Base-by-base conservation (phyloP, 108 stramenopile genomes). In the Cylindrotheca closterium region DNA sequence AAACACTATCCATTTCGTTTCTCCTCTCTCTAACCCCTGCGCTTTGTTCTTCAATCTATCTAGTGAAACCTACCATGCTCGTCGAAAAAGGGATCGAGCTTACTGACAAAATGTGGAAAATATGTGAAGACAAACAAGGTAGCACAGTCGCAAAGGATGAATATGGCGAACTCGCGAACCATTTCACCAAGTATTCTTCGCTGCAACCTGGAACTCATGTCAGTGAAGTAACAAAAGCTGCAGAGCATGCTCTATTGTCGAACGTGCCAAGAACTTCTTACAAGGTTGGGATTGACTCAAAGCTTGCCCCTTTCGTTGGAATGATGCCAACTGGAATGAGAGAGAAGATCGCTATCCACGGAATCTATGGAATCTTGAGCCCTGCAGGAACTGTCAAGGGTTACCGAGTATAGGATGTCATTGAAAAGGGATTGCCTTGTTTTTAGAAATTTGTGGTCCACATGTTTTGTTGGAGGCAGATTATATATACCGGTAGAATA, bases 11-110 rank as follows among this genome's bases (percentile, higher is more conserved):
- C n/a, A n/a, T n/a, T n/a, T n/a, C n/a, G n/a, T n/a, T n/a, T n/a
- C n/a, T n/a, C n/a, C n/a, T n/a, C n/a, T n/a, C n/a, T n/a, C n/a
- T n/a, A n/a, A n/a, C n/a, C n/a, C n/a, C n/a, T n/a, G n/a, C n/a
- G n/a, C n/a, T n/a, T n/a, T n/a, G n/a, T n/a, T n/a, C n/a, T n/a
- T n/a, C n/a, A n/a, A 42, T 42, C 15, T 7, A 15, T 10, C 65
- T 73, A 62, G 77, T 78, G 59, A 78, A 78, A 54, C 77, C 77
- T 3, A 78, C 77, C 1, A 57, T 69, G 72, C 68, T 78, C 55
- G 60, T 74, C 63, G 71, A 48, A 49, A 64, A 78, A 47, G 77
- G 77, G 5, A 42, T 29, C 45, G 65, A 69, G 33, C 31, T 78
- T 34, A 63, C 67, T 27, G 61, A 54, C 3, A 60, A 55, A 25